phyloP scores from a whole-genome alignment of 208 protist genomes.

The Crithidia thermophila region DNA sequence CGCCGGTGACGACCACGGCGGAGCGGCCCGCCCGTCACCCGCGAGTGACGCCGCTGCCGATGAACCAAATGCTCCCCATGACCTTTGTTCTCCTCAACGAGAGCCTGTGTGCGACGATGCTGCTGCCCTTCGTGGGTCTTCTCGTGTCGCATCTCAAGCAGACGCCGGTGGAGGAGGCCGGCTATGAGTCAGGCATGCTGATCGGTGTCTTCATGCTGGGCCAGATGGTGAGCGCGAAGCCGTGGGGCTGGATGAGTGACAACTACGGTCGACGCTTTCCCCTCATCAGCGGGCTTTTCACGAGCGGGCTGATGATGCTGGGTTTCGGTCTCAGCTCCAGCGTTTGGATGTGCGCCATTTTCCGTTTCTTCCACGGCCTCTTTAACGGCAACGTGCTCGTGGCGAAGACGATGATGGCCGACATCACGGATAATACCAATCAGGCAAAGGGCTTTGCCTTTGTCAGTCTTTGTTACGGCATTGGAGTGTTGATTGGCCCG shows the following conservation, averaged over 20 bases:
- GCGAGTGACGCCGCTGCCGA: constrained; percentile 49
- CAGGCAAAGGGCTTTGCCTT: constrained; percentile 94
- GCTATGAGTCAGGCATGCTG: constrained; percentile 59
- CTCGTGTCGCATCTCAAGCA: constrained; percentile 54
- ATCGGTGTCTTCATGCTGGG: constrained; percentile 67
- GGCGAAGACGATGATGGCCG: constrained; percentile 77
- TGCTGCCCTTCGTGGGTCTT: constrained; percentile 66
- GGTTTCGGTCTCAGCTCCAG: constrained; percentile 61
- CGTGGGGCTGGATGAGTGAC: constrained; percentile 72
- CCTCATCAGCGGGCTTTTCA: constrained; percentile 59
- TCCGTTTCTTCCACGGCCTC: constrained; percentile 71
- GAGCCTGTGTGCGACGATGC: constrained; percentile 61
- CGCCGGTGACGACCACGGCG: background rate
- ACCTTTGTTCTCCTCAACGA: constrained; percentile 68
- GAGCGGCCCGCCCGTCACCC: background rate
- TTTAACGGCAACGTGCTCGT: constrained; percentile 81
- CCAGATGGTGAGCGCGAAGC: constrained; percentile 48
- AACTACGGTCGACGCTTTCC: constrained; percentile 58
- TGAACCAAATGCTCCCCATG: constrained; percentile 62
- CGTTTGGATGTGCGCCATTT: constrained; percentile 49
- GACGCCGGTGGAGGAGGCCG: constrained; percentile 39
- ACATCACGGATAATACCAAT: constrained; percentile 76
- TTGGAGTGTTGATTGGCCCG: constrained; percentile 67
- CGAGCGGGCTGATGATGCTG: constrained; percentile 63
- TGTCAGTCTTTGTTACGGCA: constrained; percentile 88